phyloP scores from a whole-genome alignment of 1,139 yeast species.

The Kodamaea derodonti region DNA sequence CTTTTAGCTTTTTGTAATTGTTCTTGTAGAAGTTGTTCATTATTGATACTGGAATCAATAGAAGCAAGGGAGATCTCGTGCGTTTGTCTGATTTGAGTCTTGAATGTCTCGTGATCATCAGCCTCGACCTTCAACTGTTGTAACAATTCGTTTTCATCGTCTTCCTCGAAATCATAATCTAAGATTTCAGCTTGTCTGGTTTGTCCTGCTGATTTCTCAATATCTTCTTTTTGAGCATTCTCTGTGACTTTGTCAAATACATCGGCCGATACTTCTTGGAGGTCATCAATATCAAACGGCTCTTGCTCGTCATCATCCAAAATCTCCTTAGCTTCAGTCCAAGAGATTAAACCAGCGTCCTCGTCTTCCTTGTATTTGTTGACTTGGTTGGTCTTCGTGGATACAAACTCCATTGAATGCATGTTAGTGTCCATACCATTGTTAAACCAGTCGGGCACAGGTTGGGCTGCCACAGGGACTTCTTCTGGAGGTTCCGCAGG shows the following conservation, averaged over 20 bases:
- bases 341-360: conserved; percentile 46
- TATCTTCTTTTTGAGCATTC: conserved; percentile 1
- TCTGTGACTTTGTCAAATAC: conserved; percentile 2
- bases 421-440: conserved; percentile 10
- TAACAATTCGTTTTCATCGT: conserved; percentile 66
- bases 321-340: conserved; percentile 41
- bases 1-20: conserved; percentile 67
- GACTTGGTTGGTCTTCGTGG: conserved; percentile 9
- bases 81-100: conserved; percentile 36
- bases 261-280: conserved; percentile 13
- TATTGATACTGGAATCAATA: conserved; percentile 37
- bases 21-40: conserved; percentile 53
- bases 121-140: conserved; percentile 67
- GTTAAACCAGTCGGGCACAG: conserved; percentile 35
- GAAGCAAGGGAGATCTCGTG: conserved; percentile 18
- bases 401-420: conserved; percentile 8
- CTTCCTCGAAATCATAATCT: conserved; percentile 69
- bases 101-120: conserved; percentile 65
- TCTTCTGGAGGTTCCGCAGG: too few relatives aligned
- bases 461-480: too few relatives aligned
- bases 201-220: conserved; percentile 2
- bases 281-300: conserved; percentile 9
- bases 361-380: conserved; percentile 36
- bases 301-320: conserved; percentile 13
- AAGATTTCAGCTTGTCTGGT: conserved; percentile 22